Percentiles rank a stretch among this genome's conserved stretches.
phyloP scores from a whole-genome alignment of 1,284 basidiomycete species.

The Porogramme epimiltina region DNA sequence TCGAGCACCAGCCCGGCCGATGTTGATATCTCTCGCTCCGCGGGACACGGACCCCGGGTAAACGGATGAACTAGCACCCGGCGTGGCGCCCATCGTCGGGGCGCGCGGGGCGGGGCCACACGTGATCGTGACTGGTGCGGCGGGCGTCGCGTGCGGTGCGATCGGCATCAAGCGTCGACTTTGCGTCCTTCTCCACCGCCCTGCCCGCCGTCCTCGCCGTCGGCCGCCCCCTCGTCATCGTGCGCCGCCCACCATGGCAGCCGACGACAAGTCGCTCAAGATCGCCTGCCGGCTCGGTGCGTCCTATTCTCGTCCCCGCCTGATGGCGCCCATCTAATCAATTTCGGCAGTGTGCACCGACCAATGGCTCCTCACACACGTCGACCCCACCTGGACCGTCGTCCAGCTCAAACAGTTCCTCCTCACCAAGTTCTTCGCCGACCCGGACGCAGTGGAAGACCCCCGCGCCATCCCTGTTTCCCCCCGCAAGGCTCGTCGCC shows the following conservation, averaged over 20 bases:
- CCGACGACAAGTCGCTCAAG: slow-evolving; percentile 24
- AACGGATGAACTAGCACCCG: no score
- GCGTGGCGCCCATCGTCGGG: no score
- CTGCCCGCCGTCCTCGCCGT: neutral
- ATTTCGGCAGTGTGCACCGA: slow-evolving; percentile 59
- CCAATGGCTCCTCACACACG: slow-evolving; percentile 71
- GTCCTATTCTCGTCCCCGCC: slow-evolving; percentile 23
- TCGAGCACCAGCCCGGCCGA: no score
- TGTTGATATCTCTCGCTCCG: no score
- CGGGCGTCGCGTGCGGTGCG: neutral
- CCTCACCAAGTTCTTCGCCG: slow-evolving; percentile 49
- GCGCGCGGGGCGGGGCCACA: neutral
- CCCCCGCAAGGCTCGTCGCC: slow-evolving; percentile 17
- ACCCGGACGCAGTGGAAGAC: slow-evolving; percentile 27
- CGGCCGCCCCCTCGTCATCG: neutral
- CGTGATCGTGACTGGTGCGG: neutral
- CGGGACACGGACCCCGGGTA: no score
- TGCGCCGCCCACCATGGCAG: slow-evolving; percentile 3
- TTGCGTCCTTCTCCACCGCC: no score
- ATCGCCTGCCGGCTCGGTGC: slow-evolving; percentile 57
- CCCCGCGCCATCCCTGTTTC: slow-evolving; percentile 17
- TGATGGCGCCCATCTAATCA: slow-evolving; percentile 5
- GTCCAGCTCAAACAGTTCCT: slow-evolving; percentile 62
- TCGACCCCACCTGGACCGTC: slow-evolving; percentile 59
- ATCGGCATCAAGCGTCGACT: neutral